phyloP scores from a whole-genome alignment of 2,329 filamentous ascomycete species.

The Epichloe aotearoae region DNA sequence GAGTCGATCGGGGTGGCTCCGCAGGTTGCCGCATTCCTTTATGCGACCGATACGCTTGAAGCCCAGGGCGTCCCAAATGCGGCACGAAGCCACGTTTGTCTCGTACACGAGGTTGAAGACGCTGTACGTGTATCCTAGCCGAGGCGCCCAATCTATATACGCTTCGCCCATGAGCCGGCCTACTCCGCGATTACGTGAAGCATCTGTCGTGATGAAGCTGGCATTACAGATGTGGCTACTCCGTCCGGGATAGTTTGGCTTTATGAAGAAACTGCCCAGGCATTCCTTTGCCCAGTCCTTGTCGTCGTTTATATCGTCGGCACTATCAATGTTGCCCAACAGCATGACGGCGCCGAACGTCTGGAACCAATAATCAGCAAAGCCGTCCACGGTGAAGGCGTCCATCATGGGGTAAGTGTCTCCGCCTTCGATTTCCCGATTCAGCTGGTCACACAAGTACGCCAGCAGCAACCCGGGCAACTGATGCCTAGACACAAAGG shows the following conservation, averaged over 20 bases:
- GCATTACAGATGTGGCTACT: slow-evolving; percentile 88
- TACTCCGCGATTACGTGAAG: slow-evolving; percentile 59
- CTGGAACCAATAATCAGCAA: slow-evolving; percentile 79
- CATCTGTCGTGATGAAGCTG: slow-evolving; percentile 62
- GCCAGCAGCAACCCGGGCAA: slow-evolving; percentile 62
- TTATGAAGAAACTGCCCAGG: slow-evolving; percentile 85
- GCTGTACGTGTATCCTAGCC: slow-evolving; percentile 78
- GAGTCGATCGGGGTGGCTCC: slow-evolving; percentile 53
- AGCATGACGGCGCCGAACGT: slow-evolving; percentile 85
- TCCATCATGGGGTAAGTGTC: slow-evolving; percentile 87
- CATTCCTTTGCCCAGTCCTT: slow-evolving; percentile 71
- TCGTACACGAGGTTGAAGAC: slow-evolving; percentile 94
- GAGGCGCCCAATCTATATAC: slow-evolving; percentile 65
- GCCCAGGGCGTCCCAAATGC: slow-evolving; percentile 82
- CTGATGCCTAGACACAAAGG: slow-evolving; percentile 62
- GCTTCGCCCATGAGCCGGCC: slow-evolving; percentile 64
- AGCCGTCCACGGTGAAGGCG: slow-evolving; percentile 57
- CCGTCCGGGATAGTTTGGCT: slow-evolving; percentile 83
- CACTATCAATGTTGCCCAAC: slow-evolving; percentile 56
- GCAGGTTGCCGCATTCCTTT: slow-evolving; percentile 55
- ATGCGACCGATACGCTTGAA: slow-evolving; percentile 88
- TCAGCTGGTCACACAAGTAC: slow-evolving; percentile 73
- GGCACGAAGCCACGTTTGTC: slow-evolving; percentile 79
- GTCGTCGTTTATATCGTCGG: slow-evolving; percentile 43
- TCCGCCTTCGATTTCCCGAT: slow-evolving; percentile 81